phyloP scores from a whole-genome alignment of 2,329 filamentous ascomycete species.

The Exophiala sp. region DNA sequence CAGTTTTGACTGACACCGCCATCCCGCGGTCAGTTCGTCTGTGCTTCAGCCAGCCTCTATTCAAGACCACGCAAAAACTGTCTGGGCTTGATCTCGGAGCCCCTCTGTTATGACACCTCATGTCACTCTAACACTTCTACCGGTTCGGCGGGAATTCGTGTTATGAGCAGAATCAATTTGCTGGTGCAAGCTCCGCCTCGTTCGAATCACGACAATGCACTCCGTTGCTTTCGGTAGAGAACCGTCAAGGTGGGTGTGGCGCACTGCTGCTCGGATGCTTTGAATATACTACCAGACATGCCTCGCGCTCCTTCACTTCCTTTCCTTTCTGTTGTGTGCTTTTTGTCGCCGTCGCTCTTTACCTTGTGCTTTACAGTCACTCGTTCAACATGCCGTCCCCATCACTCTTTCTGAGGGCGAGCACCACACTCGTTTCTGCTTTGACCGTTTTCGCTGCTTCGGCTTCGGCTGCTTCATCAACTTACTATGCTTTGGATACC shows the following conservation, averaged over 20 bases:
- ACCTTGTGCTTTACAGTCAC: constrained; percentile 14
- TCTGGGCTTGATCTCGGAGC: neutral
- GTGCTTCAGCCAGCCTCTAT: neutral
- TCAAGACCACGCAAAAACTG: neutral
- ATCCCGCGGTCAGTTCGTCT: neutral
- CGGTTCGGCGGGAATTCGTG: neutral
- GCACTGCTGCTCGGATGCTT: neutral
- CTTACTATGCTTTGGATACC: constrained; percentile 33
- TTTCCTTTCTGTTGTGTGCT: constrained; percentile 13
- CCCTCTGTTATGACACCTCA: neutral
- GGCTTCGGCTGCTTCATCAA: constrained; percentile 13
- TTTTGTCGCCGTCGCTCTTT: constrained; percentile 10
- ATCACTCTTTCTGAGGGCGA: constrained; percentile 30
- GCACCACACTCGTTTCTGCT: constrained; percentile 29
- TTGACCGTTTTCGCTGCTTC: constrained; percentile 24
- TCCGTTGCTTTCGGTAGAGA: too few species aligned
- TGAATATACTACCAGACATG: neutral
- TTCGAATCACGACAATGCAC: too few species aligned
- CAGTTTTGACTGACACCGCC: too few species aligned
- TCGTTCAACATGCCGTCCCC: constrained; percentile 29
- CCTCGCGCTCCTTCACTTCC: neutral
- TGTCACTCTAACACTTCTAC: neutral
- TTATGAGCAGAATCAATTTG: too few species aligned
- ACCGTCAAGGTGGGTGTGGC: too few species aligned
- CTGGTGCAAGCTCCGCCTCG: too few species aligned